phyloP scores from a whole-genome alignment of 1,284 basidiomycete genomes.

The Irpex sp. region DNA sequence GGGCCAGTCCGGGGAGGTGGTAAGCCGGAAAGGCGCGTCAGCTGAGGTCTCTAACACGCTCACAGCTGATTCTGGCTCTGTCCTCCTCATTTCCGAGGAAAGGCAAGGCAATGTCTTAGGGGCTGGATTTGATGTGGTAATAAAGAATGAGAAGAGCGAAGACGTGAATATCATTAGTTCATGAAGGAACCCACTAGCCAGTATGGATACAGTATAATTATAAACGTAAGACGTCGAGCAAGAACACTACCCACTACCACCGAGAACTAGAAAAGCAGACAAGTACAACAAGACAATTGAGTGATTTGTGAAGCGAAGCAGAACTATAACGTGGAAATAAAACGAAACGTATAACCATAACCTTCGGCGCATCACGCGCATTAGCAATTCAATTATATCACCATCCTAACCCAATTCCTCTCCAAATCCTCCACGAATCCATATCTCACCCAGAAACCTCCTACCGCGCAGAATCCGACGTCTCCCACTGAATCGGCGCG shows the following conservation, averaged over 20 bases:
- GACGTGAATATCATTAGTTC: not conserved
- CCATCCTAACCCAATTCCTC: not conserved
- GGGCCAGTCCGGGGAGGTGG: not conserved
- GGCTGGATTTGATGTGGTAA: not conserved
- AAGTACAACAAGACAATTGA: not conserved
- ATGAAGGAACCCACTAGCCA: slow-evolving; percentile 2
- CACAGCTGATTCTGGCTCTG: not conserved
- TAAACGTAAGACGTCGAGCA: not conserved
- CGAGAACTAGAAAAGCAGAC: not conserved
- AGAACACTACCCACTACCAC: not conserved
- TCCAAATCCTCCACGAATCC: not conserved
- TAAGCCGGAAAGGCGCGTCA: not conserved
- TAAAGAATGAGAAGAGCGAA: not conserved
- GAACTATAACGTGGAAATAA: not conserved
- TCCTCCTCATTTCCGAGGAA: not conserved
- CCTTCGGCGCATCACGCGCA: not conserved
- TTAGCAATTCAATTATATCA: not conserved
- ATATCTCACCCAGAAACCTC: not conserved
- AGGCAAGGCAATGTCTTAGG: not conserved
- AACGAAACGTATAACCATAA: too few species aligned
- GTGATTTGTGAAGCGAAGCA: not conserved
- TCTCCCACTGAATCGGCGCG: slow-evolving; percentile 1
- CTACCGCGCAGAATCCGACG: slow-evolving; percentile 1
- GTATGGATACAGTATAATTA: slow-evolving; percentile 11
- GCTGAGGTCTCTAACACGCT: not conserved